Base-by-base conservation (phyloP, 352 stramenopile species). In the Phytophthora fragariaefolia region DNA sequence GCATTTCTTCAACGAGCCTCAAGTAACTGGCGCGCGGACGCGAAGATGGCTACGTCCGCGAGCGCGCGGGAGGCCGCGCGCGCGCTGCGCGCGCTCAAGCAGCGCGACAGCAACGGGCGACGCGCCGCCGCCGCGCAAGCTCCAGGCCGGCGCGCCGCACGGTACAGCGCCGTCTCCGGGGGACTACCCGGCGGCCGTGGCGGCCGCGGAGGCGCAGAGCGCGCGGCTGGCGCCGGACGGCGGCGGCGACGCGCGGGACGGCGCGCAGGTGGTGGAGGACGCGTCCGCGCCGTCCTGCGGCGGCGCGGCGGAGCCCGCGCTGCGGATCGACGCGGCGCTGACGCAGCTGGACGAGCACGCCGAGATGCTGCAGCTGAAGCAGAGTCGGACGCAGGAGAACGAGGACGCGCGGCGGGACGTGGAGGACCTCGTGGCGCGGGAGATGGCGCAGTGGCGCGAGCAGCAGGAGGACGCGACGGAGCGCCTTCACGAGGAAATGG, bases 311-410 rank as follows among this genome's bases (percentile, higher is more conserved):
- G 59, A 34, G 28, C 49, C 59, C 0, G 52, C 55, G 3, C 54
- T 60, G 15, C 57, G 74, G n/a, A 87, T 91, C 23, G 73, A 86
- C n/a, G 1, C 65, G 2, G 79, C 84, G 12, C 62, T 83, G 28
- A 56, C 42, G 4, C 80, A 87, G 30, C 55, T 91, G 42, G 63
- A 85, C 27, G 65, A 80, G 23, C 72, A 76, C 2, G 50, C 76
- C 10, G 75, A 90, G 38, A 83, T 91, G 73, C 78, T 69, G 36
- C 74, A 82, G 67, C 58, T 90, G 17, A 79, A 85, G 48, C 79
- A 87, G 46, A 62, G 74, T 12, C 40, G 87, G 2, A 34, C 80
- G 18, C 77, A 87, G 46, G 78, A 90, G 50, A 89, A 83, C 24
- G 61, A 73, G 17, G 71, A 61, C 5, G 83, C 74, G 42, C 75